Evolutionary conservation across 805 yeast genomes (phyloP), one percentile per base, ranked within the genome.

Genomic region (Wickerhamomyces canadensis): DNA sequence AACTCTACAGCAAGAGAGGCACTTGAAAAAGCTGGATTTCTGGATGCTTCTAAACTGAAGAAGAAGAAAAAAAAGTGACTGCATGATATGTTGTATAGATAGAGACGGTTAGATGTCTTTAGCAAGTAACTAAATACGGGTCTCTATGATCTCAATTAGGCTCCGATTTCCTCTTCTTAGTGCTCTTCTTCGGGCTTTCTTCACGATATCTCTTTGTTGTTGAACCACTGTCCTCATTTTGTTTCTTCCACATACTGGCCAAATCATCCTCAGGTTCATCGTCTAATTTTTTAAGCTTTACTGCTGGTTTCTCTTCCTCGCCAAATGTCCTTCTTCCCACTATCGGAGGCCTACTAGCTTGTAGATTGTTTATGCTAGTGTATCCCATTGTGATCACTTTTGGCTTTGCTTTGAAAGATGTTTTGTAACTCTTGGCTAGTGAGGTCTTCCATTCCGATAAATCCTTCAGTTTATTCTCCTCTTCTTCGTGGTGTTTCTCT

Each of bases 1-100:
- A 93, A 91, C 53, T 70, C 88, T 4, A 76, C 87, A 1, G 89
- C 97, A 0, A 68, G 97, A 52, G 93, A 87, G 34, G 96, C 91
- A 0, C 70, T 93, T 0, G 61, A 78, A 2, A 72, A 66, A 36
- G 94, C 86, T 3, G 78, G 77, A 0, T 76, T 80, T 47, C 54
- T 54, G 17, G 51, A 48, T 15, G 53, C 50, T 14, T 40, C 42
- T 38, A 31, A 42, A 37, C 44, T 35, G 42, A 19, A 46, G 25
- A 58, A 54, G 36, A 52, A 52, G 32, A 62, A 61, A 40, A 61
- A 54, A 45, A 57, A 24, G 34, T 26, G 29, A 27, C n/a, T n/a
- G n/a, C n/a, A n/a, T n/a, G n/a, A n/a, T n/a, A n/a, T n/a, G n/a
- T n/a, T n/a, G n/a, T n/a, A n/a, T n/a, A n/a, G n/a, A n/a, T n/a